Conservation (phyloP, 78 protist species). For the Planoprotostelium fungivorum region DNA sequence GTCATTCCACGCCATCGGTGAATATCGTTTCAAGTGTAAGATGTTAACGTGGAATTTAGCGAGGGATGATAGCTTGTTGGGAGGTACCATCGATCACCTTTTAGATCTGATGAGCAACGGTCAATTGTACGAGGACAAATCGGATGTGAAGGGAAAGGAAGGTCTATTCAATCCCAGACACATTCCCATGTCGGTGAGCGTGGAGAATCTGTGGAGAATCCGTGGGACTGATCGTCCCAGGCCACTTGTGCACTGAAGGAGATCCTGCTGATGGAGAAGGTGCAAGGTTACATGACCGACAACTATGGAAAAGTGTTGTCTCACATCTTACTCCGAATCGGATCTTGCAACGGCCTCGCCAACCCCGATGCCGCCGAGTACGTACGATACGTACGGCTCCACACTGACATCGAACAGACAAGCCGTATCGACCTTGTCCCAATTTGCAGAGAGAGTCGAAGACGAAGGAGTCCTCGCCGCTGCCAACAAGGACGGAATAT, state of each 20-base stretch:
- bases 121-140: slow-evolving; percentile 53
- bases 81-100: slow-evolving; percentile 24
- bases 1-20: slow-evolving; percentile 39
- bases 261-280: slow-evolving; percentile 39
- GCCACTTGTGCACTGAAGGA: slow-evolving; percentile 69
- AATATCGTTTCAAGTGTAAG: no score
- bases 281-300: slow-evolving; percentile 7
- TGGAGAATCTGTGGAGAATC: background rate
- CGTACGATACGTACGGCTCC: background rate
- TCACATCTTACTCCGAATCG: slow-evolving; percentile 34
- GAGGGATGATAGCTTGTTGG: slow-evolving; percentile 35
- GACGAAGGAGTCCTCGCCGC: slow-evolving; percentile 6
- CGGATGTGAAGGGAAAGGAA: slow-evolving; percentile 43
- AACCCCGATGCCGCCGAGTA: slow-evolving; percentile 16
- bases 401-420: slow-evolving; percentile 13
- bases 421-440: slow-evolving; percentile 35
- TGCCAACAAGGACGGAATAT: slow-evolving; percentile 23
- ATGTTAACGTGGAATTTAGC: no score
- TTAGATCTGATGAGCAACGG: slow-evolving; percentile 50
- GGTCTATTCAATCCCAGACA: background rate
- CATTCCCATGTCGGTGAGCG: background rate
- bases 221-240: background rate
- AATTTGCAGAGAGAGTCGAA: slow-evolving; percentile 34
- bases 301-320: slow-evolving; percentile 34
- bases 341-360: slow-evolving; percentile 18